Evolutionary conservation across 1,284 basidiomycete species (phyloP).

Genomic region (Coniferiporia sulphurascens): DNA sequence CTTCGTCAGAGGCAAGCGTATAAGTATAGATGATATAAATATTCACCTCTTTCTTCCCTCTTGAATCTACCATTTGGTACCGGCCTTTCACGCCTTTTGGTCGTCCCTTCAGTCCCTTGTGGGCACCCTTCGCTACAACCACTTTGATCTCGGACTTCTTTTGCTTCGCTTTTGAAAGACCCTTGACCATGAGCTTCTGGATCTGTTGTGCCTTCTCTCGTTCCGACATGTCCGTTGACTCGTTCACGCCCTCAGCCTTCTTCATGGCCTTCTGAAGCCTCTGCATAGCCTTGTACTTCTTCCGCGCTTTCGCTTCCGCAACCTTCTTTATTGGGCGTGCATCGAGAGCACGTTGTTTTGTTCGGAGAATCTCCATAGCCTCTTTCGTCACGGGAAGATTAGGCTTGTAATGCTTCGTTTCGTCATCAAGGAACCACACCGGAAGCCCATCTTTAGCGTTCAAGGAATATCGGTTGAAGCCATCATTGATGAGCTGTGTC

Average conservation of each 20-base stretch:
- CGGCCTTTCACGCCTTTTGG: slow-evolving; percentile 95
- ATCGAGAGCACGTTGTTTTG: slow-evolving; percentile 90
- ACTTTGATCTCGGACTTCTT: slow-evolving; percentile 84
- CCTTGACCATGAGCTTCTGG: slow-evolving; percentile 84
- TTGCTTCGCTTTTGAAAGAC: slow-evolving; percentile 54
- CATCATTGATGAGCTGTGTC: slow-evolving; percentile 88
- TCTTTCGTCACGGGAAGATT: slow-evolving; percentile 98
- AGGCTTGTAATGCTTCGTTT: slow-evolving; percentile 87
- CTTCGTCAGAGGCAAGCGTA: slow-evolving; percentile 3
- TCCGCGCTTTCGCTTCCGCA: slow-evolving; percentile 96
- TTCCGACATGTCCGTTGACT: slow-evolving; percentile 88
- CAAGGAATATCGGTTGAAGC: slow-evolving; percentile 92
- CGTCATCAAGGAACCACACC: slow-evolving; percentile 97
- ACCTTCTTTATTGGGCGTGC: slow-evolving; percentile 99
- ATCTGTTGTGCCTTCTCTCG: slow-evolving; percentile 93
- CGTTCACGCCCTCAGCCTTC: slow-evolving; percentile 94
- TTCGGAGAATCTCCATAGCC: slow-evolving; percentile 82
- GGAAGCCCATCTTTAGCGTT: slow-evolving; percentile 91
- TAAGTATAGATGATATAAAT: background rate
- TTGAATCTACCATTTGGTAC: slow-evolving; percentile 87
- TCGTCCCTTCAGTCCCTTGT: slow-evolving; percentile 88
- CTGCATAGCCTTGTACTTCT: slow-evolving; percentile 88
- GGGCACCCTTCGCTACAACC: slow-evolving; percentile 88
- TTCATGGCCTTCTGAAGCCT: slow-evolving; percentile 90
- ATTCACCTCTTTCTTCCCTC: slow-evolving; percentile 80